Base-by-base conservation (phyloP, 202 grass and related monocot species). In the Dendrocalamus latiflorus region DNA sequence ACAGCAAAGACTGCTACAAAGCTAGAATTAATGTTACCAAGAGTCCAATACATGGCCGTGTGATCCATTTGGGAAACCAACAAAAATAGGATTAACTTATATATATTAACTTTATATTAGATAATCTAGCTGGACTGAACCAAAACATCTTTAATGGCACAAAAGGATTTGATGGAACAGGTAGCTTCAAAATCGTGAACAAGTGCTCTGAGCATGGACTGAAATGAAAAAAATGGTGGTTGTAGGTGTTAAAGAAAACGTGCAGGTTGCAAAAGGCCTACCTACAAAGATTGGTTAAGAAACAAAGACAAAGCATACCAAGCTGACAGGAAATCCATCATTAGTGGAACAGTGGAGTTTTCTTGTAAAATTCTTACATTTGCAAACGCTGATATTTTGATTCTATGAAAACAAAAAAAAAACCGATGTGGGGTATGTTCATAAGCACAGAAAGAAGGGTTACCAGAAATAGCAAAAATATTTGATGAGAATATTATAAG, bases 381-480 rank as follows among this genome's bases (percentile, higher is more conserved):
- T 65, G n/a, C 34, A 55, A 75, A 41, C 28, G 9, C 8, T 68
- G 39, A 43, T 80, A 43, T 8, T 48, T 84, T 66, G n/a, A 84
- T 49, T 36, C 20, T 15, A 69, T 64, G 39, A 34, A 74, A 65
- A 44, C 16, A n/a, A n/a, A n/a, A n/a, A 36, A 58, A 57, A 58
- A 50, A 45, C 1, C 12, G 24, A 22, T 26, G 30, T 38, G n/a
- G 1, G 15, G 58, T 72, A n/a, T 72, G 67, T 82, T 72, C 25
- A 60, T 26, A 51, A 68, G 20, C 22, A 62, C 39, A 81, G 16
- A 45, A 58, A 72, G 55, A 57, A 65, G 54, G 24, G 21, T 84
- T 90, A 99, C 96, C n/a, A 81, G 81, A 63, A 85, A 99, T 94
- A 71, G 96, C 96, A 93, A 99, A 99, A 81, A 99, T 85, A 90